A percentile compares a stretch with the other conserved stretches of the same genome.
Conservation (phyloP, 805 yeast species). For the Saccharomycopsis sp. region DNA sequence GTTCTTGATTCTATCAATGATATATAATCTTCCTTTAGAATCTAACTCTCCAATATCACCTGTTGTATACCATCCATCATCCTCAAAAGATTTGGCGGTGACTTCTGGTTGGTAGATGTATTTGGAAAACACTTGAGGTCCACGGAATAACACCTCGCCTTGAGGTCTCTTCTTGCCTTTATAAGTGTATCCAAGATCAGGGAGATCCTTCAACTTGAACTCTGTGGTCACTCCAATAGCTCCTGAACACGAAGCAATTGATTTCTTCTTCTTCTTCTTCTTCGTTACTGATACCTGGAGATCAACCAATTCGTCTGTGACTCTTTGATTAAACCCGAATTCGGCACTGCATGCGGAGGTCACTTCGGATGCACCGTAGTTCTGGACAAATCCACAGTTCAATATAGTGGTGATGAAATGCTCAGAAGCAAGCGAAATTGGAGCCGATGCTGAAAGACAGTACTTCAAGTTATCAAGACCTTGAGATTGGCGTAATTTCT, state of each 20-base stretch:
- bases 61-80: conserved; percentile 47
- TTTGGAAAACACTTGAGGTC: conserved; percentile 33
- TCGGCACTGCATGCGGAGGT: conserved; percentile 40
- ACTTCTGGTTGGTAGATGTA: conserved; percentile 4
- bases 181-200: conserved; percentile 39
- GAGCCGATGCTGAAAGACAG: conserved; percentile 49
- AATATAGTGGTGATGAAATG: conserved; percentile 48
- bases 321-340: conserved; percentile 26
- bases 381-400: conserved; percentile 40
- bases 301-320: neutral
- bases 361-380: conserved; percentile 58
- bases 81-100: conserved; percentile 15
- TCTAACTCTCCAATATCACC: conserved; percentile 49
- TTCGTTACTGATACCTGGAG: too few species aligned
- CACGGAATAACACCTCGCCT: conserved; percentile 50
- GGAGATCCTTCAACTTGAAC: conserved; percentile 47
- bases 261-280: conserved; percentile 5
- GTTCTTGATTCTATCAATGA: conserved; percentile 60
- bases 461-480: conserved; percentile 34
- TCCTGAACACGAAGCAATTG: conserved; percentile 36
- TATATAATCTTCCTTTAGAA: conserved; percentile 40
- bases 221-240: conserved; percentile 42
- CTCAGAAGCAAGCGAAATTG: conserved; percentile 48
- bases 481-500: conserved; percentile 30
- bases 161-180: conserved; percentile 29